Evolutionary conservation across 202 grass and related monocot species (phyloP).

Genomic region (Eragrostis tef): DNA sequence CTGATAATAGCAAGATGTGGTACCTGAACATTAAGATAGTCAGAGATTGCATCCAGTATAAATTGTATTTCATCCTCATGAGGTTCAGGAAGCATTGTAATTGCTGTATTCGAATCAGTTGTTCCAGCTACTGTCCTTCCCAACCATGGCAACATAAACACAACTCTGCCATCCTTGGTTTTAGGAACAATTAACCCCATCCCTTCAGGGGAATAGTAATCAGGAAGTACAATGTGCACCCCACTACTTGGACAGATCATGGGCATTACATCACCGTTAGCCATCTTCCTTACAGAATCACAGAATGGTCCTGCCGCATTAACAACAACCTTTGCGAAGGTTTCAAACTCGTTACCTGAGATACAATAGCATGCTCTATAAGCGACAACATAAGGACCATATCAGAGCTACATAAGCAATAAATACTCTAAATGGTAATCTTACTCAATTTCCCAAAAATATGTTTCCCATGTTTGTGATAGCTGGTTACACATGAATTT

Average conservation of each 20-base stretch:
- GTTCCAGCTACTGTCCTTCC: slow-evolving; percentile 85
- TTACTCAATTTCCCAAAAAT: neutral
- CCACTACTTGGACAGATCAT: slow-evolving; percentile 91
- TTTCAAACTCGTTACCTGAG: slow-evolving; percentile 78
- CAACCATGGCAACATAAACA: slow-evolving; percentile 97
- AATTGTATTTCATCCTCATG: slow-evolving; percentile 99
- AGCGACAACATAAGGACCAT: neutral
- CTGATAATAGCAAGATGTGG: neutral
- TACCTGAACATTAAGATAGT: slow-evolving; percentile 94
- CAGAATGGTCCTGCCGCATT: slow-evolving; percentile 92
- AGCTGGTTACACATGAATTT: neutral
- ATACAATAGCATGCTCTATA: slow-evolving; percentile 37
- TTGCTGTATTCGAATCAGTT: slow-evolving; percentile 77
- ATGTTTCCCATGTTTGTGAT: neutral
- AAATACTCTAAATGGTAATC: neutral
- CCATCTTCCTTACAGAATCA: slow-evolving; percentile 89
- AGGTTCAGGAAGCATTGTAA: slow-evolving; percentile 96
- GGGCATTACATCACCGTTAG: slow-evolving; percentile 56
- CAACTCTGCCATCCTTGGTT: slow-evolving; percentile 97
- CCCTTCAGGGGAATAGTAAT: slow-evolving; percentile 92
- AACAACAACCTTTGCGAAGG: slow-evolving; percentile 83
- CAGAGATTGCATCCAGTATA: slow-evolving; percentile 90
- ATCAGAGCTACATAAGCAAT: slow-evolving; percentile 15
- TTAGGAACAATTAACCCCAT: slow-evolving; percentile 97
- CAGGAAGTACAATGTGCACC: slow-evolving; percentile 93